Percentiles rank a stretch among this genome's conserved stretches.
Evolutionary conservation across 2,329 filamentous ascomycete species (phyloP).

Genomic region (Fonsecaea pugnacius): DNA sequence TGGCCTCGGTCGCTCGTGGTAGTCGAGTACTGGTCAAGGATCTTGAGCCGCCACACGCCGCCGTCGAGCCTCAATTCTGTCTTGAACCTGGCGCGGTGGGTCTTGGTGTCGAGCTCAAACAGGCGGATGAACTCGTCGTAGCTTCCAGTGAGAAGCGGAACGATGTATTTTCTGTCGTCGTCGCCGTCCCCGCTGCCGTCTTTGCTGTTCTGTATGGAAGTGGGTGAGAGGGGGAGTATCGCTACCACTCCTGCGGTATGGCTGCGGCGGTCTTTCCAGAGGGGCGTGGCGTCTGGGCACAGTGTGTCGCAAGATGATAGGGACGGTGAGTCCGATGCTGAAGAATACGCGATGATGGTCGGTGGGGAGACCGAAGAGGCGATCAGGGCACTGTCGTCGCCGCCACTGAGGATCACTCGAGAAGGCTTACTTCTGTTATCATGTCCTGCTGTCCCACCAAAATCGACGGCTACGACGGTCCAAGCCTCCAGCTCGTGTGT

Average conservation of each 20-base stretch:
- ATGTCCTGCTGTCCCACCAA: conserved; percentile 15
- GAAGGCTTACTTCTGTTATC: background rate
- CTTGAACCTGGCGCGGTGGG: conserved; percentile 39
- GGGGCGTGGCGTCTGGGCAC: conserved; percentile 16
- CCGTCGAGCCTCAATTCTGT: conserved; percentile 70
- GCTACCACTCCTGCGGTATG: conserved; percentile 85
- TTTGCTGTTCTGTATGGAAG: background rate
- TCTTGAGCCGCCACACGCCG: conserved; percentile 84
- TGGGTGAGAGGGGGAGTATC: conserved; percentile 69
- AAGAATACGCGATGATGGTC: conserved; percentile 2
- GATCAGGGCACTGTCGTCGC: conserved; percentile 70
- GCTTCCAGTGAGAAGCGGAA: conserved; percentile 78
- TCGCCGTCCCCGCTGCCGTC: background rate
- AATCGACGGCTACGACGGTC: conserved; percentile 66
- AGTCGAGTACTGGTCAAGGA: conserved; percentile 43
- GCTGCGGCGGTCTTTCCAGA: conserved; percentile 55
- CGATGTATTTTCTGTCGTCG: conserved; percentile 37
- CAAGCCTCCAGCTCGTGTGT: conserved; percentile 70
- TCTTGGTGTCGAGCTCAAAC: conserved; percentile 46
- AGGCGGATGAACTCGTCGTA: conserved; percentile 86
- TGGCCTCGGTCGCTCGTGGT: background rate
- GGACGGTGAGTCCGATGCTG: conserved; percentile 33
- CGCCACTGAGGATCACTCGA: conserved; percentile 58
- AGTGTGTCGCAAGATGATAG: conserved; percentile 5
- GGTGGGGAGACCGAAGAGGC: conserved; percentile 34